Conservation (phyloP, 2,329 filamentous ascomycete genomes). For the Calonectria crousiana region DNA sequence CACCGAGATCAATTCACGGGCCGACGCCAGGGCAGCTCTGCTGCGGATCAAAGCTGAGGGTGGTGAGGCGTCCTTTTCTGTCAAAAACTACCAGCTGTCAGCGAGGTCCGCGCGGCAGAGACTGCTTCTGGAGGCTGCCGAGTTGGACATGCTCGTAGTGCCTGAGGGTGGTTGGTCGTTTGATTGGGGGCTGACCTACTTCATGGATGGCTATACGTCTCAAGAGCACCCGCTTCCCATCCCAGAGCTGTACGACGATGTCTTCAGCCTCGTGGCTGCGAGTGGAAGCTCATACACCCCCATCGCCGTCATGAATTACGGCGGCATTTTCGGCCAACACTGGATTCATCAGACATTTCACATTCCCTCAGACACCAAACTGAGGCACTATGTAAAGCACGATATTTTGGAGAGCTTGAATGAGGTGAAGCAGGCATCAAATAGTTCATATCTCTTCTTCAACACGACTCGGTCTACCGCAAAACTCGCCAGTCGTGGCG, state of each 20-base stretch:
- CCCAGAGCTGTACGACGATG: neutral
- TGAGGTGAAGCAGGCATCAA: no score
- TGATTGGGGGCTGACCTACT: slow-evolving; percentile 3
- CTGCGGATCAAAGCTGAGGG: neutral
- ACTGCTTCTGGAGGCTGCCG: neutral
- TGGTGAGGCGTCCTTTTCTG: neutral
- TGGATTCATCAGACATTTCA: no score
- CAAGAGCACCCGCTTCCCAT: neutral
- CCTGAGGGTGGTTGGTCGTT: slow-evolving; percentile 9
- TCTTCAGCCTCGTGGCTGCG: neutral
- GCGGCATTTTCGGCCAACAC: no score
- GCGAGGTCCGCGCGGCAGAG: neutral
- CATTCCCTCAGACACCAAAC: no score
- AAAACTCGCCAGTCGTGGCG: no score
- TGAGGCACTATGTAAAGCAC: no score
- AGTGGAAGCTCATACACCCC: no score
- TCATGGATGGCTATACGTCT: slow-evolving; percentile 5
- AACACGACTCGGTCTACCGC: no score
- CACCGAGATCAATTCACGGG: neutral
- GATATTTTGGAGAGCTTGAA: no score
- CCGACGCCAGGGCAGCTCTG: neutral
- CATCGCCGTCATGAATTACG: no score
- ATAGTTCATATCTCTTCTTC: no score
- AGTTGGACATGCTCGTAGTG: neutral
- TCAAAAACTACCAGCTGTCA: neutral